Percentiles rank a stretch among this genome's conserved stretches.
Conservation (phyloP, 306 rosid genomes). For the Luffa acutangula region DNA sequence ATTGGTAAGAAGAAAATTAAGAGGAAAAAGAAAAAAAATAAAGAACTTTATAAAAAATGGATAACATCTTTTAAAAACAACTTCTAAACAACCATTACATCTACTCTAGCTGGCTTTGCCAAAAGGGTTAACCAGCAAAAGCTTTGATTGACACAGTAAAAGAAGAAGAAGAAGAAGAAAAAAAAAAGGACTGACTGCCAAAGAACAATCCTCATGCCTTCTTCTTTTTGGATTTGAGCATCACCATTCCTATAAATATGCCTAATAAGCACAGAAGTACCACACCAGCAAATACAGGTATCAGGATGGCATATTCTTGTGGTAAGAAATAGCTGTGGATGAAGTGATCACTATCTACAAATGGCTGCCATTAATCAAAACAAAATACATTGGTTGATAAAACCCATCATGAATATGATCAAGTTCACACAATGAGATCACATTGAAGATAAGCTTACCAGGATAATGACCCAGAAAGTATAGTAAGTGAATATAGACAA, state of each 20-base stretch:
- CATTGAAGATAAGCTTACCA: constrained; percentile 40
- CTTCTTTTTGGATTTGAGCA: constrained; percentile 95
- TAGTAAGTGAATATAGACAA: constrained; percentile 74
- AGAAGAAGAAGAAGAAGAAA: not conserved
- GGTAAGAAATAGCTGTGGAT: constrained; percentile 76
- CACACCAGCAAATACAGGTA: constrained; percentile 70
- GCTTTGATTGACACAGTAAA: no score
- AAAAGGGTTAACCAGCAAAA: not conserved
- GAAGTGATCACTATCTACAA: constrained; percentile 81
- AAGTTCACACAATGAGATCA: not conserved
- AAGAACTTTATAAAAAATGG: not conserved
- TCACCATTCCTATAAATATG: constrained; percentile 66
- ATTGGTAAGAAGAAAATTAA: not conserved
- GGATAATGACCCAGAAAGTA: constrained; percentile 90
- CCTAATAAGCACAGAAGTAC: constrained; percentile 65
- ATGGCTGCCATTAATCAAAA: constrained; percentile 56
- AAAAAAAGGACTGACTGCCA: not conserved
- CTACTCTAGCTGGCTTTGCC: not conserved
- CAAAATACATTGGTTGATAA: not conserved
- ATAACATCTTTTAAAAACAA: not conserved
- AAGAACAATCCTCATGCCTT: constrained; percentile 28
- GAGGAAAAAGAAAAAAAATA: not conserved
- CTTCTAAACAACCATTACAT: not conserved
- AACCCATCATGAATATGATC: not conserved
- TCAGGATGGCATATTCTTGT: constrained; percentile 75